Conservation (phyloP, 2,329 filamentous ascomycete species). For the Penicillium janthinellum region DNA sequence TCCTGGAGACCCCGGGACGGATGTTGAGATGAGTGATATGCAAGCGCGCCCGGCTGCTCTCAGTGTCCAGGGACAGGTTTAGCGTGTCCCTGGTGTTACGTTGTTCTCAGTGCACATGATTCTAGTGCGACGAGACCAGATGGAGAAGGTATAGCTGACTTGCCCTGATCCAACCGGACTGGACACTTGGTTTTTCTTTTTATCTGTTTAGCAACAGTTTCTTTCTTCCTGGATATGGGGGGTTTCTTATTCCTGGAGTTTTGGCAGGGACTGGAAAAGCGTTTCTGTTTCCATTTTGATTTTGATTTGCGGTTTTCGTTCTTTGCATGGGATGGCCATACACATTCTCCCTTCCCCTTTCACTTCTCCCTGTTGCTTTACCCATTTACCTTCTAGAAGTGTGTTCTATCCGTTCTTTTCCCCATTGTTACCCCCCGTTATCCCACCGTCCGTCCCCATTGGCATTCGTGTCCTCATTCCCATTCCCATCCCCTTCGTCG, state of each 20-base stretch:
- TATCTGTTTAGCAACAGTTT: background rate
- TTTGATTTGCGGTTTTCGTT: background rate
- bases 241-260: background rate
- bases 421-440: conserved; percentile 8
- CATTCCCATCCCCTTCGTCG: background rate
- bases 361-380: background rate
- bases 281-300: background rate
- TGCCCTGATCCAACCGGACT: background rate
- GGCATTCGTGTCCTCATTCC: background rate
- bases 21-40: conserved; percentile 9
- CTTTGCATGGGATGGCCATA: background rate
- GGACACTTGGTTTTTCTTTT: background rate
- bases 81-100: background rate
- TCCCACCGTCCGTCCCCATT: background rate
- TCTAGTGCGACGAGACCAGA: background rate
- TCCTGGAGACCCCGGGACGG: conserved; percentile 17
- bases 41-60: conserved; percentile 16
- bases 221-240: background rate
- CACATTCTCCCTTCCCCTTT: background rate
- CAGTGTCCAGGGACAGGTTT: conserved; percentile 28
- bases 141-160: background rate
- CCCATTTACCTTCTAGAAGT: background rate
- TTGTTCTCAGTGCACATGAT: background rate
- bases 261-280: background rate
- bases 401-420: background rate